Conservation (phyloP, 352 stramenopile species). For the Plasmopara muralis region DNA sequence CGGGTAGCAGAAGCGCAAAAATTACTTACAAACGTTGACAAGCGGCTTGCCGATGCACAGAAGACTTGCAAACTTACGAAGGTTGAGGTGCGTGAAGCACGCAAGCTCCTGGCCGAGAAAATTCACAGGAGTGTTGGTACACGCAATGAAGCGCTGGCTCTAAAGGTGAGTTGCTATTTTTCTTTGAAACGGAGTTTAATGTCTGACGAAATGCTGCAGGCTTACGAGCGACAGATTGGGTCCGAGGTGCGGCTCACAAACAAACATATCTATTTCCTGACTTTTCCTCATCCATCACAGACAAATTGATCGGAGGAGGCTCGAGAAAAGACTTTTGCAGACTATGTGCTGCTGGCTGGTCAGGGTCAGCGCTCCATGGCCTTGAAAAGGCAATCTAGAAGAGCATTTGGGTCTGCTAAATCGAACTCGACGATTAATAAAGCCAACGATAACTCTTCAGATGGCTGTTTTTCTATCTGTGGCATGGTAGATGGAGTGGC, state of each 20-base stretch:
- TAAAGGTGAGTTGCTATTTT: constrained; percentile 26
- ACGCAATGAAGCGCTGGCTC: constrained; percentile 58
- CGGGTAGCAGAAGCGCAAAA: constrained; percentile 26
- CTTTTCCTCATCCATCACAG: constrained; percentile 31
- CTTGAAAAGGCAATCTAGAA: constrained; percentile 7
- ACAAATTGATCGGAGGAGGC: background rate
- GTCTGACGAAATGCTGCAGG: constrained; percentile 13
- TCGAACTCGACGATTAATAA: constrained; percentile 6
- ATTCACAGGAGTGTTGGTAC: constrained; percentile 60
- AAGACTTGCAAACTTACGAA: constrained; percentile 32
- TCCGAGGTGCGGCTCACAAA: constrained; percentile 56
- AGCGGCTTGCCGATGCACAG: constrained; percentile 35
- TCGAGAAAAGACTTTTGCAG: constrained; percentile 1
- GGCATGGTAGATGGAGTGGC: constrained; percentile 76
- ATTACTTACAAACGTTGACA: constrained; percentile 36
- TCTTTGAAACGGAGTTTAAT: background rate
- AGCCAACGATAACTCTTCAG: background rate
- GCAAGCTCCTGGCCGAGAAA: constrained; percentile 41
- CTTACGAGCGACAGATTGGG: constrained; percentile 58
- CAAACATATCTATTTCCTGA: constrained; percentile 57
- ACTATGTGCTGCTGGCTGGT: constrained; percentile 26
- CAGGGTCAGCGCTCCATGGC: constrained; percentile 15
- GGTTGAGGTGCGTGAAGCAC: constrained; percentile 35
- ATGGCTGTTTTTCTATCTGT: constrained; percentile 61
- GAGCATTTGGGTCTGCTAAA: background rate